Percentiles rank a stretch among this genome's conserved stretches.
phyloP scores from a whole-genome alignment of 177 flowering plant species.

The Vitis hybrid region DNA sequence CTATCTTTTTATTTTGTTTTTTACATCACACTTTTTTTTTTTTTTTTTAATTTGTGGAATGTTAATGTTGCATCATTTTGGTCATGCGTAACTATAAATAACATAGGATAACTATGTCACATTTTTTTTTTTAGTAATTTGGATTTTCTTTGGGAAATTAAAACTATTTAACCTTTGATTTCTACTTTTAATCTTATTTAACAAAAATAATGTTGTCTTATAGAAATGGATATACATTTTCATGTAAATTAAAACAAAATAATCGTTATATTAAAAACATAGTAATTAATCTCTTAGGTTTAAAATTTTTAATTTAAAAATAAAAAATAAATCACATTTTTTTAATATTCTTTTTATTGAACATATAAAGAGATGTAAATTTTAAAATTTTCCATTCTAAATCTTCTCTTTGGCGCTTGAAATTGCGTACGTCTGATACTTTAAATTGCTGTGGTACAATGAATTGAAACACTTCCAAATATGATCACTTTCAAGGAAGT shows the following conservation, averaged over 20 bases:
- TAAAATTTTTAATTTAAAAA: no score
- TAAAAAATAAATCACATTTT: background rate
- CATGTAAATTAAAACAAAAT: background rate
- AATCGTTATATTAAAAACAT: background rate
- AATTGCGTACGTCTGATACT: no score
- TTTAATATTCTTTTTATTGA: no score
- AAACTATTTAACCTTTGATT: background rate
- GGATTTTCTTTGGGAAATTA: background rate
- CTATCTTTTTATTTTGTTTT: no score
- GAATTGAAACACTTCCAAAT: no score
- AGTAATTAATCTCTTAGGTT: no score
- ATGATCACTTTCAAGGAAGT: no score
- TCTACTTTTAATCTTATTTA: background rate
- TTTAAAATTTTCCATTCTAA: no score
- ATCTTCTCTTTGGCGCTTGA: background rate
- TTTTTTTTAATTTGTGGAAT: no score
- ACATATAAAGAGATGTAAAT: no score
- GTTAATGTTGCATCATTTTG: background rate
- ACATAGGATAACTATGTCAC: background rate
- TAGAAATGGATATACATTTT: background rate
- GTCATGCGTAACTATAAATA: background rate
- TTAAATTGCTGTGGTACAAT: no score
- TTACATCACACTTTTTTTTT: background rate
- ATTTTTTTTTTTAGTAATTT: no score
- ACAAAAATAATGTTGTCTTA: background rate